Conservation (phyloP, 805 yeast genomes). For the Pichia membranifaciens region DNA sequence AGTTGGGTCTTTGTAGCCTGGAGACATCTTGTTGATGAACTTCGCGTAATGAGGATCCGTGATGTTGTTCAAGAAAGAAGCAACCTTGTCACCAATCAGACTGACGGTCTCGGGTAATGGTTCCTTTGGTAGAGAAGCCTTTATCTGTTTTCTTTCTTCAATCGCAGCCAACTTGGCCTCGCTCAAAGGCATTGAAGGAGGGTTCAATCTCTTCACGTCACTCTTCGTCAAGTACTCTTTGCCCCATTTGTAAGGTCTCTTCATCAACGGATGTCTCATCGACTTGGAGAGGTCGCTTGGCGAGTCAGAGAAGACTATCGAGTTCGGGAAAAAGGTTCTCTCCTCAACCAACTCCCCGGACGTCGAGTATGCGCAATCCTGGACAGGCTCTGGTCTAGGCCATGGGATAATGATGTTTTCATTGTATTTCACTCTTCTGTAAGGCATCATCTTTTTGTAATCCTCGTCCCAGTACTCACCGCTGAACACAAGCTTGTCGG, state of each 20-base stretch:
- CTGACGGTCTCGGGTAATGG: conserved; percentile 39
- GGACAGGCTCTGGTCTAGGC: conserved; percentile 65
- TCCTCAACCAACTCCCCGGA: conserved; percentile 51
- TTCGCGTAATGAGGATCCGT: conserved; percentile 29
- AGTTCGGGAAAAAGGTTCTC: conserved; percentile 68
- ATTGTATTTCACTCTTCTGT: conserved; percentile 68
- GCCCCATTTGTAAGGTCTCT: conserved; percentile 50
- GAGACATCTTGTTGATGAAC: conserved; percentile 25
- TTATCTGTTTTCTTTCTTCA: conserved; percentile 45
- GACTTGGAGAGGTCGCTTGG: conserved; percentile 58
- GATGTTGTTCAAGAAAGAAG: conserved; percentile 30
- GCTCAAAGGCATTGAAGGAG: conserved; percentile 75
- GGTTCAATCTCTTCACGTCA: conserved; percentile 55
- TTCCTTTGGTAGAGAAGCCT: conserved; percentile 36
- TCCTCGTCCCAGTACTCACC: conserved; percentile 71
- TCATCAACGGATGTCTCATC: conserved; percentile 72
- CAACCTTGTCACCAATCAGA: conserved; percentile 38
- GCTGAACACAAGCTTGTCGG: conserved; percentile 61
- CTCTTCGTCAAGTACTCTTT: conserved; percentile 46
- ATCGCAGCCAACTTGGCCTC: conserved; percentile 55
- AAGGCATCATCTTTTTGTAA: conserved; percentile 68
- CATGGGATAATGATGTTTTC: conserved; percentile 75
- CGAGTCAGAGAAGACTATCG: conserved; percentile 59
- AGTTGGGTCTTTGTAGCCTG: conserved; percentile 20
- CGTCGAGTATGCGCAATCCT: conserved; percentile 58